phyloP scores from a whole-genome alignment of 345 rosid species.

The Gynandropsis gynandra region DNA sequence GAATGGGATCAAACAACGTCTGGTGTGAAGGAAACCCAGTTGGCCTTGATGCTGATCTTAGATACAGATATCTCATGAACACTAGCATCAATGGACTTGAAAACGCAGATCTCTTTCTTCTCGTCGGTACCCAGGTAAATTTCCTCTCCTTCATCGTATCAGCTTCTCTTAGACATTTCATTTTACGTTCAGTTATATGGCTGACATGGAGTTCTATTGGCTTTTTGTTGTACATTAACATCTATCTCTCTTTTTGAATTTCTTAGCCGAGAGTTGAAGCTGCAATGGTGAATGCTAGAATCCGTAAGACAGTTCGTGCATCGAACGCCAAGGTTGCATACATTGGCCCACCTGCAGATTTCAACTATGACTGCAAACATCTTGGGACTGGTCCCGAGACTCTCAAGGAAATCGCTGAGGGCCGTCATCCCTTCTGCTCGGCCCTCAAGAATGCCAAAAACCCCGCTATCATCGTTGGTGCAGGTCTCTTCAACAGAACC shows the following conservation, averaged over 20 bases:
- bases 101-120: slow-evolving; percentile 87
- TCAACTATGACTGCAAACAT: slow-evolving; percentile 77
- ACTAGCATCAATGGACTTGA: slow-evolving; percentile 83
- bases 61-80: slow-evolving; percentile 90
- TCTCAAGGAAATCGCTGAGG: slow-evolving; percentile 69
- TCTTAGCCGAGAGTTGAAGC: slow-evolving; percentile 94
- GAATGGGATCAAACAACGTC: slow-evolving; percentile 89
- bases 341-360: slow-evolving; percentile 68
- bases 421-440: slow-evolving; percentile 65
- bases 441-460: slow-evolving; percentile 66
- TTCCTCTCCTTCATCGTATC: background rate
- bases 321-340: slow-evolving; percentile 83
- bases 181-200: no score
- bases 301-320: slow-evolving; percentile 78
- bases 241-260: slow-evolving; percentile 19
- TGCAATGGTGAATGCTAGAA: slow-evolving; percentile 97
- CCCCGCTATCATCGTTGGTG: slow-evolving; percentile 87
- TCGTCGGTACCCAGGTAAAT: slow-evolving; percentile 90
- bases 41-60: slow-evolving; percentile 76
- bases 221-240: slow-evolving; percentile 4
- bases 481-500: slow-evolving; percentile 72
- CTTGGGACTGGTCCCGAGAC: slow-evolving; percentile 87
- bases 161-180: no score
- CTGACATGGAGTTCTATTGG: no score
- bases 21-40: slow-evolving; percentile 89